phyloP scores from a whole-genome alignment of 2,329 filamentous ascomycete genomes.

The Epichloe scottii region DNA sequence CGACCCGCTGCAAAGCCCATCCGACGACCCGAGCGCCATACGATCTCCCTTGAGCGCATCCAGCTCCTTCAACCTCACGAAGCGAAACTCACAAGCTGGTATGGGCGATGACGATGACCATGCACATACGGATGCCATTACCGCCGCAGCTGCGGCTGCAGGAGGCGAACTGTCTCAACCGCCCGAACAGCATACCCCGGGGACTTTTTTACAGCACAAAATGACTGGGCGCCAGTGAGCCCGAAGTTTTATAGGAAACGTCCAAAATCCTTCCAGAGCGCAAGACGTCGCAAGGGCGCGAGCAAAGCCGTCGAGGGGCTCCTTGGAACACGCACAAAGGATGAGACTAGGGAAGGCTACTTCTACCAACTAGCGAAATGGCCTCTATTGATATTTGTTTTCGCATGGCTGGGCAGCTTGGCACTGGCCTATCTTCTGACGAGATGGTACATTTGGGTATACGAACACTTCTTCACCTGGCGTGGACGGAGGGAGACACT shows the following conservation, averaged over 20 bases:
- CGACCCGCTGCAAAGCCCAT: constrained; percentile 54
- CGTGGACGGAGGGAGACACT: constrained; percentile 63
- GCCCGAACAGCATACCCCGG: constrained; percentile 17
- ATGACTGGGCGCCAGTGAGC: constrained; percentile 88
- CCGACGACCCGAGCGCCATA: constrained; percentile 34
- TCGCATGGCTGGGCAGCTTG: constrained; percentile 67
- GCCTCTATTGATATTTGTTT: constrained; percentile 71
- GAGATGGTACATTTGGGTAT: constrained; percentile 78
- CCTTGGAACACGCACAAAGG: constrained; percentile 52
- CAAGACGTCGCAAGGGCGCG: constrained; percentile 18
- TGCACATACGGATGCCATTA: constrained; percentile 23
- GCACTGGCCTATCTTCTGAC: constrained; percentile 64
- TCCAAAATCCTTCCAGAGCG: constrained; percentile 25
- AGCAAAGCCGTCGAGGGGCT: constrained; percentile 27
- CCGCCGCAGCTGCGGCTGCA: constrained; percentile 26
- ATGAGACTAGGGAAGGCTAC: constrained; percentile 91
- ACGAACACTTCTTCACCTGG: constrained; percentile 89
- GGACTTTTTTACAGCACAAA: constrained; percentile 74
- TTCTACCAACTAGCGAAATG: constrained; percentile 84
- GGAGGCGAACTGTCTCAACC: constrained; percentile 21
- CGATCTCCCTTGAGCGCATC: constrained; percentile 27
- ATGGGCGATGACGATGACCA: constrained; percentile 18
- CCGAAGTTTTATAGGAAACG: constrained; percentile 43
- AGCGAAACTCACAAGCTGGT: constrained; percentile 24
- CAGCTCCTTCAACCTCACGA: constrained; percentile 30